Conservation (phyloP, 2,329 filamentous ascomycete species). For the Tympanopsis confertula region DNA sequence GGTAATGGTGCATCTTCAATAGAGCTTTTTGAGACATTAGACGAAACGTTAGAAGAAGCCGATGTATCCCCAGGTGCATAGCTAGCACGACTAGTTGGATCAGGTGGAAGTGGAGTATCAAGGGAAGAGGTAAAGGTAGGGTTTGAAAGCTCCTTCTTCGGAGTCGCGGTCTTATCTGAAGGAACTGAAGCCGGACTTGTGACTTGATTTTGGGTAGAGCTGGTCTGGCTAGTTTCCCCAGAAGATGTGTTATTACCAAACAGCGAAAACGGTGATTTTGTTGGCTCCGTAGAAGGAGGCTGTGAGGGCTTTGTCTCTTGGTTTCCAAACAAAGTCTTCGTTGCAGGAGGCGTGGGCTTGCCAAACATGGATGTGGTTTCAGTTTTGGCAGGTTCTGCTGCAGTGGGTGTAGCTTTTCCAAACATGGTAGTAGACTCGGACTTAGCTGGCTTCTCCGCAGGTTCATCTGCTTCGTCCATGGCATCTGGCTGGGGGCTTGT, state of each 20-base stretch:
- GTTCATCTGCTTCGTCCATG: conserved; percentile 21
- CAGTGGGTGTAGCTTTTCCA: neutral
- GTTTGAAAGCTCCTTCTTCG: conserved; percentile 2
- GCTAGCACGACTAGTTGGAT: conserved; percentile 28
- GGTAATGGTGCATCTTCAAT: conserved; percentile 24
- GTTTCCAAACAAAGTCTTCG: conserved; percentile 3
- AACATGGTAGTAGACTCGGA: conserved; percentile 2
- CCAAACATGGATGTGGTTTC: neutral
- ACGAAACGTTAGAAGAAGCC: conserved; percentile 24
- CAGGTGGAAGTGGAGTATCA: conserved; percentile 24
- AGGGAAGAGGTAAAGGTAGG: conserved; percentile 1
- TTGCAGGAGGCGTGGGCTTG: neutral
- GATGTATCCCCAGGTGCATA: conserved; percentile 35
- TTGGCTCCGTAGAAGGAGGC: conserved; percentile 4
- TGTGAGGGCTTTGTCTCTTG: conserved; percentile 8
- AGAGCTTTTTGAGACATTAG: conserved; percentile 13
- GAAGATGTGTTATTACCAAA: conserved; percentile 15
- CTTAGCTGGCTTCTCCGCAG: conserved; percentile 9
- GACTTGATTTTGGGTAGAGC: conserved; percentile 11
- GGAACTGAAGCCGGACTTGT: conserved; percentile 12
- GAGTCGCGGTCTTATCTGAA: conserved; percentile 11
- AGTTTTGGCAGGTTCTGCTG: neutral
- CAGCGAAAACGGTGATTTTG: conserved; percentile 8
- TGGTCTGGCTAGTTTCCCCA: conserved; percentile 18
- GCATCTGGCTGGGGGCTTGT: conserved; percentile 17